Evolutionary conservation across 2,329 filamentous ascomycete genomes (phyloP).

Genomic region (Penicillium griseofulvum): DNA sequence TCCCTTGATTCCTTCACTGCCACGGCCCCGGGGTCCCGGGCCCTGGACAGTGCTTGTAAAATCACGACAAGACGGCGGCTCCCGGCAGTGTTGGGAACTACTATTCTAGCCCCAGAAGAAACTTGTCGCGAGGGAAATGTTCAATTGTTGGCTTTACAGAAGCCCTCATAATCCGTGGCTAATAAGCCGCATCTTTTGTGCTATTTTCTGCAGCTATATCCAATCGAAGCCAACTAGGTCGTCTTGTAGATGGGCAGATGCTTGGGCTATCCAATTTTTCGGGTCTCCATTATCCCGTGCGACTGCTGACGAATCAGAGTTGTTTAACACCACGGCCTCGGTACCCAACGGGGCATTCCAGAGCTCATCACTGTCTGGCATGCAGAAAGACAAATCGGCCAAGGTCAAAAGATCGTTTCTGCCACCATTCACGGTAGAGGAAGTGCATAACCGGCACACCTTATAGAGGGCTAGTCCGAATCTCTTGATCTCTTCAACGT

Average conservation of each 20-base stretch:
- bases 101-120: too few relatives aligned
- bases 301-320: neutral
- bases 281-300: constrained; percentile 13
- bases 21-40: too few relatives aligned
- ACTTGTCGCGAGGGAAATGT: too few relatives aligned
- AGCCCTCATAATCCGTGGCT: too few relatives aligned
- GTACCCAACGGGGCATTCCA: constrained; percentile 12
- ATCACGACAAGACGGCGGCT: too few relatives aligned
- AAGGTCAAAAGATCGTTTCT: constrained; percentile 16
- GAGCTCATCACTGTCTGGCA: constrained; percentile 23
- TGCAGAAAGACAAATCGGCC: constrained; percentile 21
- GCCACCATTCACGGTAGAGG: neutral
- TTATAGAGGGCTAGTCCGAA: constrained; percentile 30
- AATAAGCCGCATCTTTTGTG: too few relatives aligned
- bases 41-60: too few relatives aligned
- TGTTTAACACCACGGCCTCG: neutral
- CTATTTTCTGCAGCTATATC: constrained; percentile 5
- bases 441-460: constrained; percentile 12
- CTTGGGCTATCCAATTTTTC: constrained; percentile 17
- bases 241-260: constrained; percentile 9
- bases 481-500: constrained; percentile 29
- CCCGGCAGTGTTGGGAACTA: too few relatives aligned
- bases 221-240: constrained; percentile 11
- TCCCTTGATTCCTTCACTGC: too few relatives aligned
- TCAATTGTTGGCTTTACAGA: too few relatives aligned